Evolutionary conservation across 257 asterid species (phyloP), one percentile per base, ranked within the genome.

Genomic region (Nicotiana sylvestris): DNA sequence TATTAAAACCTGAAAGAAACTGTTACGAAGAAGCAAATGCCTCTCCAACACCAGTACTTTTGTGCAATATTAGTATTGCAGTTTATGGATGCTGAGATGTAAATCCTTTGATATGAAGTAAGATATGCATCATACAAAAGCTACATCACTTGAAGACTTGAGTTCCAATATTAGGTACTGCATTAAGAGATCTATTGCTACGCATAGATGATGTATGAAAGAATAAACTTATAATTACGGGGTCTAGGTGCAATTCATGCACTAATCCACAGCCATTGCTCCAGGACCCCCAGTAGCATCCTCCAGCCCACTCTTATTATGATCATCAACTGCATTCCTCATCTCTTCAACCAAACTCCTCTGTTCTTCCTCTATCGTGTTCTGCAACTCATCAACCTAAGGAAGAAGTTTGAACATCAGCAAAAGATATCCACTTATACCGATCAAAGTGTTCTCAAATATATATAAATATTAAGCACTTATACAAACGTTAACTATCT

Each of bases 361-460:
- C 70, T 96, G 97, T 68, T 94, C 99, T 55, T 94, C 99, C 89
- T 94, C 99, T 60, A 96, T 92, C 53, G 98, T 93, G 90, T 84
- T 92, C 77, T 96, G 99, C 81, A 96, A 84, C 89, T 94, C 99
- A 88, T 96, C 99, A 88, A 96, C 99, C 98, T 96, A 91, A 32
- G 66, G 72, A 25, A 82, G 84, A 80, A 76, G 27, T 49, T 49
- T 49, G 16, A 74, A 74, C 62, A 74, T 74, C 62, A 74, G 80
- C 80, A 74, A 49, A 66, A 49, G 43, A 74, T 13, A 43, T 49
- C 13, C 39, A 46, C 25, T 2, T 21, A 43, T 4, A 74, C 43
- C 3, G 27, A 74, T 49, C 9, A 51, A 70, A 43, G 9, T 49
- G 21, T 25, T 74, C 39, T 25, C 39, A 15, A 27, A 74, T 25